Evolutionary conservation across 352 stramenopile species (phyloP).

Genomic region (Phytopythium litorale): DNA sequence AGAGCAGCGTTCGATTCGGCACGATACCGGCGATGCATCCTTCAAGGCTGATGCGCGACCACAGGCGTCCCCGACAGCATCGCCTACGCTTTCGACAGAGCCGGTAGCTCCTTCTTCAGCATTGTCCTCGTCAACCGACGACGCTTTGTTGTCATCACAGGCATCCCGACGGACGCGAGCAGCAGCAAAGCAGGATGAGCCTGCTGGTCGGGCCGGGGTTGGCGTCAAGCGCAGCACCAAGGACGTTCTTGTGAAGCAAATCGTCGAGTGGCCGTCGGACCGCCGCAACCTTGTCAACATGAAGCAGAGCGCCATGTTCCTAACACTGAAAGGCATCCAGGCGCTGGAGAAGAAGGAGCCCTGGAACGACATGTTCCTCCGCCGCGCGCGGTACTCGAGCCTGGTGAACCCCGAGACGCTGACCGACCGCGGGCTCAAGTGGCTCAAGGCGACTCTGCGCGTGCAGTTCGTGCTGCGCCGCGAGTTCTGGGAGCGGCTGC

Average conservation of each 20-base stretch:
- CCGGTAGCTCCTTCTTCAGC: background rate
- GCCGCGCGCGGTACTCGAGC: constrained; percentile 22
- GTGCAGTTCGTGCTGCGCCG: constrained; percentile 38
- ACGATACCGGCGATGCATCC: background rate
- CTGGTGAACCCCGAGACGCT: constrained; percentile 25
- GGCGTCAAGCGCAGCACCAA: constrained; percentile 4
- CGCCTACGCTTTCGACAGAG: background rate
- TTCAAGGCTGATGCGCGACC: background rate
- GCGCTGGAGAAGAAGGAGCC: constrained; percentile 22
- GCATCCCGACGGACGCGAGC: constrained; percentile 2
- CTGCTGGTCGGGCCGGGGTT: background rate
- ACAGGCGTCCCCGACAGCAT: background rate
- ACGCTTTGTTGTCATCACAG: background rate
- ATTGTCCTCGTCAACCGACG: background rate
- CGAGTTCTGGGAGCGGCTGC: constrained; percentile 44
- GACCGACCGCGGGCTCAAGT: constrained; percentile 17
- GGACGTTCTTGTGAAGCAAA: constrained; percentile 24
- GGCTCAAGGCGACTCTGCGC: constrained; percentile 31
- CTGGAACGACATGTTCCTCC: constrained; percentile 41
- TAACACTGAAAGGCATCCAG: constrained; percentile 20
- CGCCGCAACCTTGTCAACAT: constrained; percentile 36
- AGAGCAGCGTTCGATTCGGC: no score
- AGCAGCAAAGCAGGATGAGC: constrained; percentile 7
- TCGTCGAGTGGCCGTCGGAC: constrained; percentile 30
- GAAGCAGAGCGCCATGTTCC: constrained; percentile 32